Evolutionary conservation across 305 asterid species (phyloP).

Genomic region (Fraxinus platypoda): DNA sequence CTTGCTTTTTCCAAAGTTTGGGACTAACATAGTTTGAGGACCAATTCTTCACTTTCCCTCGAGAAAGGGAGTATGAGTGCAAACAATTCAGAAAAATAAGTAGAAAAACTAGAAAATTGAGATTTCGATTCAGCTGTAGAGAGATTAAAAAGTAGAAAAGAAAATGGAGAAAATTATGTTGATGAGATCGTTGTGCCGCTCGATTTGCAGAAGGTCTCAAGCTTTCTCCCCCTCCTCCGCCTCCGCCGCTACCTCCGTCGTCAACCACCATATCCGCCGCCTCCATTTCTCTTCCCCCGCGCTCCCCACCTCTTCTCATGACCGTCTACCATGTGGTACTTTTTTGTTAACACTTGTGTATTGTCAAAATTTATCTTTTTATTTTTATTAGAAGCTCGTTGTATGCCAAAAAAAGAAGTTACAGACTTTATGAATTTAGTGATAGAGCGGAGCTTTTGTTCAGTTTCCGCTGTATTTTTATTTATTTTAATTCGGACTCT

Average conservation of each 20-base stretch:
- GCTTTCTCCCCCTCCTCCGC: slow-evolving; percentile 33
- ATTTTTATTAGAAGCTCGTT: background rate
- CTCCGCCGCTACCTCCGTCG: slow-evolving; percentile 42
- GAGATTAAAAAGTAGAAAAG: background rate
- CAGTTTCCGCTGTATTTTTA: background rate
- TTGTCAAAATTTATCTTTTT: background rate
- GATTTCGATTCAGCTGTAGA: background rate
- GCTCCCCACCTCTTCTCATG: slow-evolving; percentile 40
- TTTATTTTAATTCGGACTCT: background rate
- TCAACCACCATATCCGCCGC: slow-evolving; percentile 52
- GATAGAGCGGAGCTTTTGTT: slow-evolving; percentile 2
- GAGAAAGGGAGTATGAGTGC: background rate
- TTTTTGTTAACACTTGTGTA: background rate
- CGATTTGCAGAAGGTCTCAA: slow-evolving; percentile 61
- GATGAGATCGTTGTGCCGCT: slow-evolving; percentile 70
- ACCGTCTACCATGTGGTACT: slow-evolving; percentile 29
- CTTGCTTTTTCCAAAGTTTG: background rate
- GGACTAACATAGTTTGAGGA: background rate
- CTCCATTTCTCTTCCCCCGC: slow-evolving; percentile 55
- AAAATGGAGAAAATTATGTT: slow-evolving; percentile 56
- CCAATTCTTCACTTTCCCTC: background rate
- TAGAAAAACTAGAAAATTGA: background rate
- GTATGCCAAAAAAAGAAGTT: background rate
- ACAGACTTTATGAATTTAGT: background rate
- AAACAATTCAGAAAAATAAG: background rate